Percentiles rank a stretch among this genome's conserved stretches.
These are phyloP conservation scores for Coniferiporia weirii DNA, from an alignment of 1,284 basidiomycete species.

Conservation along the genomic window DNA sequence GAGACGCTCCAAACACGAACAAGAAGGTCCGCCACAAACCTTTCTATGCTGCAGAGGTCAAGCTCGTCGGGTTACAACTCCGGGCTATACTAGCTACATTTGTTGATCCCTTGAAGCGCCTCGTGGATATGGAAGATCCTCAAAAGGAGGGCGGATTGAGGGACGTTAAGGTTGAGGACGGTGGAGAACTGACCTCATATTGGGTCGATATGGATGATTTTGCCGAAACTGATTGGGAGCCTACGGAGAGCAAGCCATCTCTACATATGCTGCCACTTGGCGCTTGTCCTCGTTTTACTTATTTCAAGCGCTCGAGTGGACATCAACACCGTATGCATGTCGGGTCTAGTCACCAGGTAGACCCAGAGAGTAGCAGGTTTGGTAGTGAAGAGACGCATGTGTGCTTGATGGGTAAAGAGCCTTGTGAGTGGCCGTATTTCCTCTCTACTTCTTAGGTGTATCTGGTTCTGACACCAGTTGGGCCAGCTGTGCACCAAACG, in stretches of 20 bases:
- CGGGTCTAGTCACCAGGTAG: constrained; percentile 18
- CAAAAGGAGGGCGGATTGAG: constrained; percentile 27
- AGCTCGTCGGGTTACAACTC: constrained; percentile 74
- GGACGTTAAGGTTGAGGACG: constrained; percentile 43
- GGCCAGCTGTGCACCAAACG: constrained; percentile 57
- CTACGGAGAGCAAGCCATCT: constrained; percentile 47
- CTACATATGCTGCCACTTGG: constrained; percentile 71
- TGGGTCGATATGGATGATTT: constrained; percentile 88
- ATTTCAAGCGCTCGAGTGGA: constrained; percentile 56
- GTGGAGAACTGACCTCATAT: constrained; percentile 24
- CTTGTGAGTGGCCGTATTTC: constrained; percentile 45
- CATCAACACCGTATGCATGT: constrained; percentile 39
- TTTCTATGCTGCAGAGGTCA: constrained; percentile 90
- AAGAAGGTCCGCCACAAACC: constrained; percentile 75
- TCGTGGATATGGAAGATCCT: constrained; percentile 41
- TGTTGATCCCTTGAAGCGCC: constrained; percentile 59
- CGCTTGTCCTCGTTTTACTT: constrained; percentile 80
- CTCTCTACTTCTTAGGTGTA: background rate
- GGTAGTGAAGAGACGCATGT: constrained; percentile 83
- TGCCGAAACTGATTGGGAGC: constrained; percentile 71
- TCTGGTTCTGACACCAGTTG: constrained; percentile 6
- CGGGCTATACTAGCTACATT: constrained; percentile 80
- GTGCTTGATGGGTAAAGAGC: constrained; percentile 76
- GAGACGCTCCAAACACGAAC: constrained; percentile 39
- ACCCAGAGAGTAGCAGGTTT: constrained; percentile 66